Evolutionary conservation across 345 rosid genomes (phyloP).

Genomic region (Rhodomyrtus tomentosa): DNA sequence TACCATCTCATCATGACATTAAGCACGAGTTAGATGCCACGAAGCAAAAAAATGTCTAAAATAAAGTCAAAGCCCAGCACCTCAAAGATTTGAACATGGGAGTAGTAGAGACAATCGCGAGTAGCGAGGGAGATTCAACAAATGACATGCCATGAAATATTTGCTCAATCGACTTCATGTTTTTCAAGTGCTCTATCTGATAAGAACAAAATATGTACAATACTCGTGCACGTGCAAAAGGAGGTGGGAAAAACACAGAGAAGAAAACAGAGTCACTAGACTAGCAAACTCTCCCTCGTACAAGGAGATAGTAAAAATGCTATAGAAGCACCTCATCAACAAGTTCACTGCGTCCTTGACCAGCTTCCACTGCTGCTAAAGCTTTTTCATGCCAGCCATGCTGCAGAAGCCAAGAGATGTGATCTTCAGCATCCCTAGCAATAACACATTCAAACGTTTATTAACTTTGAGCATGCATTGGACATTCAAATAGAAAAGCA

Average conservation of each 20-base stretch:
- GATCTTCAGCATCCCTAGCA: slow-evolving; percentile 95
- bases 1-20: neutral
- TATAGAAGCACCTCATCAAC: slow-evolving; percentile 68
- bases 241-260: neutral
- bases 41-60: neutral
- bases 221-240: neutral
- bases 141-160: neutral
- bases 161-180: neutral
- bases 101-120: neutral
- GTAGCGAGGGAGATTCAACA: neutral
- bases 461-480: neutral
- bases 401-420: slow-evolving; percentile 96
- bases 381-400: slow-evolving; percentile 99
- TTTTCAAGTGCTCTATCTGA: neutral
- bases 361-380: slow-evolving; percentile 93
- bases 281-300: neutral
- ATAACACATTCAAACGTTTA: neutral
- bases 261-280: neutral
- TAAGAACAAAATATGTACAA: neutral
- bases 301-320: neutral
- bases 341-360: slow-evolving; percentile 89
- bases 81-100: neutral
- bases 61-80: neutral
- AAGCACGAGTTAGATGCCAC: neutral
- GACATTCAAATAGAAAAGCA: neutral